phyloP scores from a whole-genome alignment of 164 flowering plant genomes.

The Vitis vinifera region ASM3070453v1 NC_081815.1:11997001-11997500 shows the following conservation, averaged over 20 bases:
- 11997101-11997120: neutral
- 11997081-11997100: neutral
- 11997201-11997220: neutral
- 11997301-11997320: too few species aligned
- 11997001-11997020: conserved; percentile 12
- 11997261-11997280: too few species aligned
- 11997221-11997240: neutral
- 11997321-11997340: too few species aligned
- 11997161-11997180: too few species aligned
- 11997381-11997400: conserved; percentile 36
- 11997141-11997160: neutral
- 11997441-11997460: conserved; percentile 4
- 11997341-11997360: conserved; percentile 12
- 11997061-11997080: neutral
- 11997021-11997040: neutral
- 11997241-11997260: neutral
- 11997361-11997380: conserved; percentile 19
- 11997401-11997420: conserved; percentile 20
- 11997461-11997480: conserved; percentile 18
- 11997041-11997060: neutral
- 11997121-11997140: neutral
- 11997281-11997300: too few species aligned
- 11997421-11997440: conserved; percentile 30
- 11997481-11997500: conserved; percentile 24
- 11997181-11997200: neutral